phyloP scores from a whole-genome alignment of 805 yeast species.

The Yamadazyma ubonensis region DNA sequence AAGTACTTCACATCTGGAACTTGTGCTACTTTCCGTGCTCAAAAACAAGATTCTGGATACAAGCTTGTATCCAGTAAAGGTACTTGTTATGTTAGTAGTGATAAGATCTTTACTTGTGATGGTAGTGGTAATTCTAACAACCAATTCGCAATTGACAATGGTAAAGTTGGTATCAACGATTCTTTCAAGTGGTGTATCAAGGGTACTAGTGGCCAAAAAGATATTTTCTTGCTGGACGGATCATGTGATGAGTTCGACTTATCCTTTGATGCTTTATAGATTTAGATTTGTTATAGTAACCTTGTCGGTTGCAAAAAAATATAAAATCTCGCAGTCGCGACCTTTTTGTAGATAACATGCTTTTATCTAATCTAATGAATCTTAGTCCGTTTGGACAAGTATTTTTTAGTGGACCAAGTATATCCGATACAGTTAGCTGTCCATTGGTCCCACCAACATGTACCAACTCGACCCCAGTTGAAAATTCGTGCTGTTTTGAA shows the following conservation, averaged over 20 bases:
- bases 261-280: constrained; percentile 1
- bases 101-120: constrained; percentile 22
- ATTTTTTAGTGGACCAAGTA: constrained; percentile 3
- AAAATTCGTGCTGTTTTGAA: constrained; percentile 49
- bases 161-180: constrained; percentile 60
- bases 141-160: constrained; percentile 45
- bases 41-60: constrained; percentile 65
- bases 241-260: constrained; percentile 13
- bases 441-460: constrained; percentile 55
- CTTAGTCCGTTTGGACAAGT: constrained; percentile 3
- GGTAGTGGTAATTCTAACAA: constrained; percentile 16
- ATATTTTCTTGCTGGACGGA: constrained; percentile 21
- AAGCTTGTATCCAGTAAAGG: constrained; percentile 71
- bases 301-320: neutral
- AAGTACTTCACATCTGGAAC: constrained; percentile 82
- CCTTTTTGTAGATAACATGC: constrained; percentile 4
- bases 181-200: constrained; percentile 57
- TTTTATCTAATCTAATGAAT: neutral
- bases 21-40: constrained; percentile 72
- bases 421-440: neutral
- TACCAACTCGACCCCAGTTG: constrained; percentile 36
- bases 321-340: neutral
- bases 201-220: constrained; percentile 16
- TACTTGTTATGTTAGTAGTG: constrained; percentile 52
- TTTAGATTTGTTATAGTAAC: too few species aligned